Evolutionary conservation across 2,329 filamentous ascomycete genomes (phyloP).

Genomic region (Didymellaceae sp.): DNA sequence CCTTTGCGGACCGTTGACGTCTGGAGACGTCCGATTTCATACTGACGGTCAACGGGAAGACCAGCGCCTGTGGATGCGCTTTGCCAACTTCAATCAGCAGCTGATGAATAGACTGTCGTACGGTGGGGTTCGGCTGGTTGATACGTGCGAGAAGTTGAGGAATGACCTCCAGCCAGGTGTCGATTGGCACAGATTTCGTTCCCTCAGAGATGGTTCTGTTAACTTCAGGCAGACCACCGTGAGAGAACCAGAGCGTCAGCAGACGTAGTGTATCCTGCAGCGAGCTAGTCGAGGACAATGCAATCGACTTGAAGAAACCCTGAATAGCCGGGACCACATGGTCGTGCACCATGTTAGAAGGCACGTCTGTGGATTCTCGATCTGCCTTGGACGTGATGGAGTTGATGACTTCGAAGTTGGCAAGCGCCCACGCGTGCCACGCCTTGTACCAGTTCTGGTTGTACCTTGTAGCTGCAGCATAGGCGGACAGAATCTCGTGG

Average conservation of each 20-base stretch:
- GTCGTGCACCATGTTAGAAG: constrained; percentile 74
- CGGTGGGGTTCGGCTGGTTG: constrained; percentile 89
- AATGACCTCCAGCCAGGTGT: constrained; percentile 98
- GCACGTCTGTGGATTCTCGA: constrained; percentile 63
- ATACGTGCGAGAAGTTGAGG: constrained; percentile 97
- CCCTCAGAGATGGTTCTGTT: constrained; percentile 88
- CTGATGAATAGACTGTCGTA: constrained; percentile 90
- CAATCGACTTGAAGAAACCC: constrained; percentile 97
- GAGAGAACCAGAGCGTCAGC: constrained; percentile 94
- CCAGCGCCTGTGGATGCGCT: constrained; percentile 91
- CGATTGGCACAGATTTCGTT: constrained; percentile 88
- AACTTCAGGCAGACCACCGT: constrained; percentile 87
- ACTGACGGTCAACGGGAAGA: constrained; percentile 95
- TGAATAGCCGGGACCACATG: constrained; percentile 94
- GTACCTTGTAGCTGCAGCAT: constrained; percentile 89
- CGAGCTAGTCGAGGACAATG: constrained; percentile 87
- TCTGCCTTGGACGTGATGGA: constrained; percentile 73
- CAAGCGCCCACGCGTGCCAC: constrained; percentile 98
- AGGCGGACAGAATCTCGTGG: constrained; percentile 87
- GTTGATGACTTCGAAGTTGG: constrained; percentile 98
- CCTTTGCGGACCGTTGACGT: constrained; percentile 83
- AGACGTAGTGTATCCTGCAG: constrained; percentile 93
- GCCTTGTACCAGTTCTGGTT: constrained; percentile 98
- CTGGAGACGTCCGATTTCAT: constrained; percentile 93
- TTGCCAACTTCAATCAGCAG: constrained; percentile 91